Evolutionary conservation across 2,329 filamentous ascomycete genomes (phyloP).

Genomic region (Sporothrix globosa): DNA sequence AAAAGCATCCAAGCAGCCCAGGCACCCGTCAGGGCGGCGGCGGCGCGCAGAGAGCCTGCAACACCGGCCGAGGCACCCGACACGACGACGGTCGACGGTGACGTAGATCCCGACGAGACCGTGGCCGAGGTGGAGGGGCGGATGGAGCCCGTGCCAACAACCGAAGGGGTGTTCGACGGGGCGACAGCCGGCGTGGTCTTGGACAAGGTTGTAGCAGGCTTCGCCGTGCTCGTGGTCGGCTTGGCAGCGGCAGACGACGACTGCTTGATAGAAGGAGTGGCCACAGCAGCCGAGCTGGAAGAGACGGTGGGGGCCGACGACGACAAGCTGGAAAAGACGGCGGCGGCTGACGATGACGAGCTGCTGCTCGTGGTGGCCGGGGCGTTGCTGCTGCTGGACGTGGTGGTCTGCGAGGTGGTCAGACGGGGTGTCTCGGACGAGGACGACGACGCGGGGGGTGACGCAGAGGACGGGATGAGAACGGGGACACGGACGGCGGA

Average conservation of each 20-base stretch:
- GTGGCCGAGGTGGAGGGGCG: constrained; percentile 1
- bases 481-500: background rate
- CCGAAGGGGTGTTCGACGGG: background rate
- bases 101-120: background rate
- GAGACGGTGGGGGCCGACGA: background rate
- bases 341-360: background rate
- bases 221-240: background rate
- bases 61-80: constrained; percentile 11
- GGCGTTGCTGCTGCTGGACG: background rate
- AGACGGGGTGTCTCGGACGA: constrained; percentile 10
- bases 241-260: background rate
- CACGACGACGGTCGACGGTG: constrained; percentile 22
- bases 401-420: constrained; percentile 23
- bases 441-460: background rate
- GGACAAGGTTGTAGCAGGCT: background rate
- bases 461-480: background rate
- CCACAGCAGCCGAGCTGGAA: background rate
- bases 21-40: constrained; percentile 8
- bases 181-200: constrained; percentile 7
- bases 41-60: background rate
- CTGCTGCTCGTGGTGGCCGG: constrained; percentile 13
- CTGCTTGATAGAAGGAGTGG: background rate
- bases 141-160: constrained; percentile 4
- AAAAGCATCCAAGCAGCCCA: constrained; percentile 17
- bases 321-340: background rate